Evolutionary conservation across 306 rosid species (phyloP).

Genomic region (Delonix regia): DNA sequence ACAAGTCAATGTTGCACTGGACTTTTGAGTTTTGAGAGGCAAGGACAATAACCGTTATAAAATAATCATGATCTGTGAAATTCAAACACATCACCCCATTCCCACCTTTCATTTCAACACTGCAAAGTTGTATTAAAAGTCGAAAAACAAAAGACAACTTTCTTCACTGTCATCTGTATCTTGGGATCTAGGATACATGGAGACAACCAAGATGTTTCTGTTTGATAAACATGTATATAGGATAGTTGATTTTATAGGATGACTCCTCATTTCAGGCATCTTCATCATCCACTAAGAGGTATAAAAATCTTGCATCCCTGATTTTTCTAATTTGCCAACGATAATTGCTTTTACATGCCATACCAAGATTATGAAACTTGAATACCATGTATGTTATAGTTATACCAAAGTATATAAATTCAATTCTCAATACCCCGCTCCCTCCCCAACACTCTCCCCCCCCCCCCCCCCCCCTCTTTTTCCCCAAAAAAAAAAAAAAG

Average conservation of each 20-base stretch:
- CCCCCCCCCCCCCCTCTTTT: neutral
- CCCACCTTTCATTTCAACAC: neutral
- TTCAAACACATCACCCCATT: neutral
- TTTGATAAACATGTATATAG: neutral
- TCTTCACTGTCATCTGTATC: neutral
- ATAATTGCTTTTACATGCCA: neutral
- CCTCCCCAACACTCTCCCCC: too few species aligned
- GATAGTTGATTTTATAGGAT: neutral
- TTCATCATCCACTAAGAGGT: neutral
- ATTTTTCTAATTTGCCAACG: neutral
- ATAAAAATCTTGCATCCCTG: neutral
- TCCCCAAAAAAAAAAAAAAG: neutral
- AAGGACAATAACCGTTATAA: neutral
- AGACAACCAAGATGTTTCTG: neutral
- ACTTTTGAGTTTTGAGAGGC: neutral
- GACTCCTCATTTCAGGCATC: neutral
- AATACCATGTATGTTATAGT: neutral
- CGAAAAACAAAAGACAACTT: neutral
- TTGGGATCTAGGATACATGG: neutral
- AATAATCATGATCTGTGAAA: neutral
- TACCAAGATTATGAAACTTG: neutral
- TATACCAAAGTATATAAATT: too few species aligned
- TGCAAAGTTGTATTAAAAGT: neutral
- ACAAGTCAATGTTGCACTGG: neutral
- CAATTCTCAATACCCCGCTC: neutral